Conservation (phyloP, 176 grass and related monocot genomes). For the Echinochloa phyllopogon region DNA sequence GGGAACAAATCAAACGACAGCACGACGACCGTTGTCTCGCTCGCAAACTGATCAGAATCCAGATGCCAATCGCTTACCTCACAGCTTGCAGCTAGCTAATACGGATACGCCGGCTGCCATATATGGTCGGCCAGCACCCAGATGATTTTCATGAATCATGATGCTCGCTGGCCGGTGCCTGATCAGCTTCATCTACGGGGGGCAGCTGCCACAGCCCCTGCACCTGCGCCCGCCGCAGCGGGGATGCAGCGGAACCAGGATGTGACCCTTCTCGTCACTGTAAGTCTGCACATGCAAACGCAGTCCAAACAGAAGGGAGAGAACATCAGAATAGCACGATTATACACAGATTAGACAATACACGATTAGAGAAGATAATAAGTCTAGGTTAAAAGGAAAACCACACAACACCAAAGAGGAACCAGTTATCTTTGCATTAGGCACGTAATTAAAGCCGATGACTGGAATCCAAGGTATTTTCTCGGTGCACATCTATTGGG, state of each 20-base stretch:
- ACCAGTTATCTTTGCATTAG: not conserved
- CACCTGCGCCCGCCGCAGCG: not conserved
- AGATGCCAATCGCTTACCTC: not conserved
- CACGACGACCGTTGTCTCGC: not conserved
- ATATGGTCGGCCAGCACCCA: not conserved
- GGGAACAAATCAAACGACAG: not conserved
- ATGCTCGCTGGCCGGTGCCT: not conserved
- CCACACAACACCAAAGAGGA: not conserved
- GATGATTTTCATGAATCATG: not conserved
- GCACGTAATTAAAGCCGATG: not conserved
- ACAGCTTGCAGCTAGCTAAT: not conserved
- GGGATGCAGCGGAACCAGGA: not conserved
- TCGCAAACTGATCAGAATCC: not conserved
- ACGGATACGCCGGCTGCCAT: not conserved
- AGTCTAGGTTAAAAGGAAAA: not conserved
- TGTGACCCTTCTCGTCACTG: not conserved
- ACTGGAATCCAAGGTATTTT: not conserved
- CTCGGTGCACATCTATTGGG: not conserved
- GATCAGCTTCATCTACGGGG: not conserved
- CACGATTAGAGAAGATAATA: not conserved
- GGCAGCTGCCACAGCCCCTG: not conserved
- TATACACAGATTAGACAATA: no score
- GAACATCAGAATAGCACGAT: not conserved
- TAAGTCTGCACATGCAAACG: slow-evolving; percentile 4
- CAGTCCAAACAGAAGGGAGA: not conserved